Evolutionary conservation across 192 early-diverging fungal species (phyloP).

Genomic region (Mortierella alpina): DNA sequence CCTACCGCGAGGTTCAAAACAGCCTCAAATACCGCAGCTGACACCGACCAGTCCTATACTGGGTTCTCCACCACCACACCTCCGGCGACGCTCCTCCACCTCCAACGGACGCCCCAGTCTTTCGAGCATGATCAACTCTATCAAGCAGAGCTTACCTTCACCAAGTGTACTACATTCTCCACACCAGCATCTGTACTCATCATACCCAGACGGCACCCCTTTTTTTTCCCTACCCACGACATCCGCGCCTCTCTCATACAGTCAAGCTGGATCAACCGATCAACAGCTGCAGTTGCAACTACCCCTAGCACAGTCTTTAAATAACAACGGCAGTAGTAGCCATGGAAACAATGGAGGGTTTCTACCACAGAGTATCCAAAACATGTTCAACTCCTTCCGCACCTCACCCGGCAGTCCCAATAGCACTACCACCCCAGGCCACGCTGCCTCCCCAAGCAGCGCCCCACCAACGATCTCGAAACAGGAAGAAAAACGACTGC

Average conservation of each 20-base stretch:
- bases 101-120: slow-evolving; percentile 2
- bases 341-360: slow-evolving; percentile 3
- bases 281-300: not conserved
- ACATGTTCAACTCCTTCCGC: slow-evolving; percentile 16
- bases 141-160: slow-evolving; percentile 39
- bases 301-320: not conserved
- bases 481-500: slow-evolving; percentile 30
- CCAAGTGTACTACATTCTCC: slow-evolving; percentile 22
- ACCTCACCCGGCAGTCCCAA: not conserved
- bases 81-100: slow-evolving; percentile 24
- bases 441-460: not conserved
- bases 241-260: slow-evolving; percentile 11
- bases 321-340: not conserved
- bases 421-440: not conserved
- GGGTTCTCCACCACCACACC: not conserved
- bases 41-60: not conserved
- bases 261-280: slow-evolving; percentile 11
- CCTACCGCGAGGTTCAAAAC: not conserved
- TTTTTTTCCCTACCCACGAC: slow-evolving; percentile 1
- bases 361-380: slow-evolving; percentile 21
- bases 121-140: slow-evolving; percentile 17
- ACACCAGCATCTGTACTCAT: slow-evolving; percentile 6
- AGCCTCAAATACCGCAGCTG: not conserved
- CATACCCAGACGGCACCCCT: slow-evolving; percentile 27
- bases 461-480: slow-evolving; percentile 7